These are phyloP conservation scores for Capsicum rhomboideum DNA, from an alignment of 257 asterid genomes.

Conservation along the genomic window DNA sequence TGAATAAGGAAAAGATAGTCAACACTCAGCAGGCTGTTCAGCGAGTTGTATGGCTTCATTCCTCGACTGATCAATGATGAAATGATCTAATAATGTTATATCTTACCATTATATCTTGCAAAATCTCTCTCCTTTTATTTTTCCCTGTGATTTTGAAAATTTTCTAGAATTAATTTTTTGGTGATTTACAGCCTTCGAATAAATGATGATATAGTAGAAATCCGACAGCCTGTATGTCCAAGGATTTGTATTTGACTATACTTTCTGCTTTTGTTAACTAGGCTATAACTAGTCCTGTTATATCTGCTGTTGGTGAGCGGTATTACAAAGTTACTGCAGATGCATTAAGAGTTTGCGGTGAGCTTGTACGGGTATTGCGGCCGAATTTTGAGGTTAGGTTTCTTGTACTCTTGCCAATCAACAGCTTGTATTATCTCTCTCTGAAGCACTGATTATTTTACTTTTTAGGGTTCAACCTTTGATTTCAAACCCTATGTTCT, in stretches of 20 bases:
- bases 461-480: conserved; percentile 52
- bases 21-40: neutral
- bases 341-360: conserved; percentile 96
- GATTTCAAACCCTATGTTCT: conserved; percentile 88
- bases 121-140: neutral
- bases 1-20: neutral
- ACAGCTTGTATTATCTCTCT: neutral
- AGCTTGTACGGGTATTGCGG: conserved; percentile 89
- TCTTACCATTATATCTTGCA: neutral
- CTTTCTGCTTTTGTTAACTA: conserved; percentile 16
- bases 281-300: conserved; percentile 88
- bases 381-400: conserved; percentile 67
- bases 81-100: neutral
- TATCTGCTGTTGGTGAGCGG: conserved; percentile 94
- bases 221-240: neutral
- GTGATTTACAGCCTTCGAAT: neutral
- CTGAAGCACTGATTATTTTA: conserved; percentile 14
- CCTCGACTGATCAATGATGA: neutral
- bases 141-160: neutral
- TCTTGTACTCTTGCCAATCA: neutral
- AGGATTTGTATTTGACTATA: neutral
- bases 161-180: neutral
- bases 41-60: neutral
- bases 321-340: conserved; percentile 98
- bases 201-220: neutral